Evolutionary conservation across 2,329 filamentous ascomycete genomes (phyloP).

Genomic region (Fusarium udum): DNA sequence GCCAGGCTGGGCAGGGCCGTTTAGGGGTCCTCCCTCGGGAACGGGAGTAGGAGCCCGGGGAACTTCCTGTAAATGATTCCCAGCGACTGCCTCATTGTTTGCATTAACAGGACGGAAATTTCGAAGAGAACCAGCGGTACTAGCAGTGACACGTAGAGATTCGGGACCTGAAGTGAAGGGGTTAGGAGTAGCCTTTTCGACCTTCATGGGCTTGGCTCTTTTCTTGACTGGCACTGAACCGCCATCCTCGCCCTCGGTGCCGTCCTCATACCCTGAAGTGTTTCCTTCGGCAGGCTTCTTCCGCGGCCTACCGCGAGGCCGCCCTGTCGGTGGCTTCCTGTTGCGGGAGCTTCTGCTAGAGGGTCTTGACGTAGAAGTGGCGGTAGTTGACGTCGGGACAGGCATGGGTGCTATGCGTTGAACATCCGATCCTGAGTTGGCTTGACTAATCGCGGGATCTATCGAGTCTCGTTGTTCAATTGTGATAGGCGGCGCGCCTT

Average conservation of each 20-base stretch:
- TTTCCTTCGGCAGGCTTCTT: conserved; percentile 69
- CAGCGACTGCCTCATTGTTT: conserved; percentile 54
- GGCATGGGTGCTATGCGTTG: conserved; percentile 50
- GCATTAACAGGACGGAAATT: conserved; percentile 78
- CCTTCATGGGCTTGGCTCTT: conserved; percentile 79
- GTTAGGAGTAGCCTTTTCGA: conserved; percentile 75
- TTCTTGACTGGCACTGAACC: conserved; percentile 63
- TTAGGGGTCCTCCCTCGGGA: conserved; percentile 58
- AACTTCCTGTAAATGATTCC: conserved; percentile 72
- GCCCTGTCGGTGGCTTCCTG: conserved; percentile 60
- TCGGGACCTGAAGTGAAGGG: conserved; percentile 79
- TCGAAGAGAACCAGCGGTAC: conserved; percentile 87
- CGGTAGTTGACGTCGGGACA: conserved; percentile 39
- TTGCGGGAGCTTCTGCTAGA: conserved; percentile 65
- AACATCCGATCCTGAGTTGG: conserved; percentile 43
- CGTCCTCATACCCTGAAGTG: conserved; percentile 78
- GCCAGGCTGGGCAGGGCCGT: conserved; percentile 43
- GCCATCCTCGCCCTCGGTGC: conserved; percentile 66
- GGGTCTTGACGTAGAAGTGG: conserved; percentile 58
- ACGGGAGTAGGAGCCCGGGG: conserved; percentile 82
- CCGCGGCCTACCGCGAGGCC: conserved; percentile 64
- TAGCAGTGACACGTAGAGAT: conserved; percentile 88
- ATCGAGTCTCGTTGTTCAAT: conserved; percentile 43
- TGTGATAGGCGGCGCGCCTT: conserved; percentile 39
- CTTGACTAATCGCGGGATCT: conserved; percentile 31